A percentile compares a stretch with the other conserved stretches of the same genome.
Conservation (phyloP, 2,329 filamentous ascomycete genomes). For the Zymoseptoria pseudotritici region DNA sequence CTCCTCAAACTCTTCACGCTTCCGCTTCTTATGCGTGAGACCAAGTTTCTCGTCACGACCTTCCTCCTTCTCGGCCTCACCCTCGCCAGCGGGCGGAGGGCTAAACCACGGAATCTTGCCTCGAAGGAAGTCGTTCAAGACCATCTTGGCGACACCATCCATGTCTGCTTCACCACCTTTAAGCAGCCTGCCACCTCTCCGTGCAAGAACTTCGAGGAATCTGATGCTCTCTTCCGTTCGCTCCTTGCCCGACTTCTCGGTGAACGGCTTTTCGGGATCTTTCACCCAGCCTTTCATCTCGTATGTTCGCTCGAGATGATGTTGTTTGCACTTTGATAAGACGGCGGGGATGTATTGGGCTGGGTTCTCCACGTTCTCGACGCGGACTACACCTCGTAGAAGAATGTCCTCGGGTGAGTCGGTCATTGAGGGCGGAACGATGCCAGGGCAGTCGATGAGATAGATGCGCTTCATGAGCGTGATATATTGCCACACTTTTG, state of each 20-base stretch:
- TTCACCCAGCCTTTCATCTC: constrained; percentile 65
- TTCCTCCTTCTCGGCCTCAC: constrained; percentile 43
- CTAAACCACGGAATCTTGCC: constrained; percentile 97
- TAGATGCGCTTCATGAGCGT: constrained; percentile 92
- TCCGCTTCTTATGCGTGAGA: constrained; percentile 74
- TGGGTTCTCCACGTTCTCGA: constrained; percentile 93
- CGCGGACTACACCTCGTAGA: constrained; percentile 80
- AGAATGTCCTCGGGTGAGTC: constrained; percentile 85
- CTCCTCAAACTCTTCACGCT: constrained; percentile 43
- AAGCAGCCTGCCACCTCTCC: constrained; percentile 78
- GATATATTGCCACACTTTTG: constrained; percentile 97
- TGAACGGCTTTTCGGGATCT: constrained; percentile 10
- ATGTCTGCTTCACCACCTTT: constrained; percentile 92
- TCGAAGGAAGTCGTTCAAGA: constrained; percentile 90
- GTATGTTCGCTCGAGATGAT: constrained; percentile 89
- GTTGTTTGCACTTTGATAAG: constrained; percentile 69
- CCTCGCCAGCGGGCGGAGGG: constrained; percentile 54
- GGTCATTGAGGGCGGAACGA: constrained; percentile 79
- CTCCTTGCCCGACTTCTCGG: constrained; percentile 24
- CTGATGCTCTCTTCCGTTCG: constrained; percentile 57
- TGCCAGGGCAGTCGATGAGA: constrained; percentile 93
- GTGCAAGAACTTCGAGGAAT: constrained; percentile 78
- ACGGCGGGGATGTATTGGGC: constrained; percentile 91
- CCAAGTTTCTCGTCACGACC: constrained; percentile 72
- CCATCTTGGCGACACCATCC: constrained; percentile 92